Evolutionary conservation across 257 asterid species (phyloP), one percentile per base, ranked within the genome.

Genomic region (Nicotiana noctiflora): DNA sequence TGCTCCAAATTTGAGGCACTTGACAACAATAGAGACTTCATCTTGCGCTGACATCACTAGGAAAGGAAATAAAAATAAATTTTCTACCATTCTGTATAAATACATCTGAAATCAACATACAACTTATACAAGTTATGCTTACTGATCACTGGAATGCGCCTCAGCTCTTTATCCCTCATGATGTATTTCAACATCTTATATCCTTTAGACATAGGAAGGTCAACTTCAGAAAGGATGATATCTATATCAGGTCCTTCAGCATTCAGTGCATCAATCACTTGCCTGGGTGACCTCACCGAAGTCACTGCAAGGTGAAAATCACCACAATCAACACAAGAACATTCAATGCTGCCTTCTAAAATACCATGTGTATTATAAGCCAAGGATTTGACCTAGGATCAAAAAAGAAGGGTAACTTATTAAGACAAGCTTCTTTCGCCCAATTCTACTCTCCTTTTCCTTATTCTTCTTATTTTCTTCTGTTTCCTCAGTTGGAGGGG

Each of bases 31-130:
- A 40, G 97, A 88, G 64, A 93, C 95, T 83, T 93, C 95, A 83
- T 91, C 97, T 86, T 90, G 90, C 25, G 97, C 91, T 17, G 98
- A 95, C 97, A 95, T 95, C 99, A 95, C 99, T 95, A 55, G 44
- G 76, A 89, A 88, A 86, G 75, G 51, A 80, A 55, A 79, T 9
- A 27, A 19, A 55, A 64, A 63, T 34, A 51, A 79, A 11, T 18
- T 7, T 18, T 79, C 25, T 29, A 63, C 32, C 63, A 18, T 29
- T 79, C 63, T 51, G 29, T 53, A 40, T 40, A 23, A 27, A 11
- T 78, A 60, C 59, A 51, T 27, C 29, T 15, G 19, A 37, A 79
- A 27, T 65, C 51, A 23, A 29, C 31, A 25, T 53, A 62, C 37
- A 64, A 63, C 19, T 57, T 40, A 61, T 49, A 32, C 8, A 70